Evolutionary conservation across 208 protist genomes (phyloP).

Genomic region (Crithidia brevicula): DNA sequence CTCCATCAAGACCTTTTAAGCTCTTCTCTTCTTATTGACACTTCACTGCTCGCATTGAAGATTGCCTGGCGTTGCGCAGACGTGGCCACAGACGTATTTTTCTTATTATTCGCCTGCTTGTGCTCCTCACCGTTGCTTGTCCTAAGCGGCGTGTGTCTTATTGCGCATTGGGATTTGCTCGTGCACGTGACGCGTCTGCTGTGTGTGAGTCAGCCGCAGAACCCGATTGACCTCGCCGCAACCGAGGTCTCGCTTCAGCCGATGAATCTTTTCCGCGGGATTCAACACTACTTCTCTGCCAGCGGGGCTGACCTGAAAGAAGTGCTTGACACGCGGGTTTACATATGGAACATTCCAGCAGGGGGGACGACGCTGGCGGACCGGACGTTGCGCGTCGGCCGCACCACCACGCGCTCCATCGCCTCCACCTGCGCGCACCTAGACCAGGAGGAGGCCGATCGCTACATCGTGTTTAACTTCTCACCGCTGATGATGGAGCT

Average conservation of each 20-base stretch:
- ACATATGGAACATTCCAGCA: conserved; percentile 79
- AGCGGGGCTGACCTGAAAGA: conserved; percentile 41
- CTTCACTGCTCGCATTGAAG: neutral
- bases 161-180: conserved; percentile 2
- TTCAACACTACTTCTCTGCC: conserved; percentile 43
- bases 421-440: conserved; percentile 47
- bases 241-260: neutral
- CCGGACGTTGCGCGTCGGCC: conserved; percentile 47
- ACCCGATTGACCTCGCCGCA: conserved; percentile 3
- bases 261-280: conserved; percentile 54
- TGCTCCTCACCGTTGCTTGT: neutral
- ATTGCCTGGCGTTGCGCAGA: neutral
- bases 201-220: conserved; percentile 12
- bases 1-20: neutral
- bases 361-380: conserved; percentile 51
- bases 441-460: conserved; percentile 49
- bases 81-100: neutral
- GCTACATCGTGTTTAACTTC: conserved; percentile 86
- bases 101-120: conserved; percentile 2
- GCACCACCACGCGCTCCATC: conserved; percentile 51
- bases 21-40: neutral
- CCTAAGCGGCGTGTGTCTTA: neutral
- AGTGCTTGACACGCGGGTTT: conserved; percentile 70
- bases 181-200: conserved; percentile 4
- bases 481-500: conserved; percentile 80